A percentile compares a stretch with the other conserved stretches of the same genome.
These are phyloP conservation scores for Xylaria curta DNA, from an alignment of 495 filamentous ascomycete species.

Conservation along the genomic window DNA sequence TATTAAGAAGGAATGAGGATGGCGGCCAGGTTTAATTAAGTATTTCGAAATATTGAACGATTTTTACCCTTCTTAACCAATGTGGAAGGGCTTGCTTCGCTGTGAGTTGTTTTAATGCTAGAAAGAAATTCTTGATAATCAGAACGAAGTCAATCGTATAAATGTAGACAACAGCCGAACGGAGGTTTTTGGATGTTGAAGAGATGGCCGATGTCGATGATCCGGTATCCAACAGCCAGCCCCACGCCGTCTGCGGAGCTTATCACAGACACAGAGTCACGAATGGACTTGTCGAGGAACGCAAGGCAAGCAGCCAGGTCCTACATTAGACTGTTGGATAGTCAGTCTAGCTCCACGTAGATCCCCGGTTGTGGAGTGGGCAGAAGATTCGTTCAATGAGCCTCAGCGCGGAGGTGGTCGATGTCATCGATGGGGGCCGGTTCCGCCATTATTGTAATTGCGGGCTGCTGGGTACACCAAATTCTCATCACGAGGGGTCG, in stretches of 20 bases:
- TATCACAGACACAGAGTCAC: slow-evolving; percentile 3
- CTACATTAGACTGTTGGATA: neutral
- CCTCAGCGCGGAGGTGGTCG: slow-evolving; percentile 10
- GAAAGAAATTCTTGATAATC: neutral
- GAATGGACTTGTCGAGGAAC: neutral
- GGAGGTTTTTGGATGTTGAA: neutral
- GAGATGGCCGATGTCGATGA: slow-evolving; percentile 10
- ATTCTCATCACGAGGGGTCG: slow-evolving; percentile 4
- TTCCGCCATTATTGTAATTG: neutral
- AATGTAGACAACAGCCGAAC: too few species aligned
- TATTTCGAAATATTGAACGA: neutral
- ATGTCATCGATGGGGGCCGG: slow-evolving; percentile 25
- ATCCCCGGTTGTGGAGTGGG: slow-evolving; percentile 8
- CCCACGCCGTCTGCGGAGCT: slow-evolving; percentile 16
- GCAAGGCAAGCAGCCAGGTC: neutral
- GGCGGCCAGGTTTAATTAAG: neutral
- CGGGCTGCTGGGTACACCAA: neutral
- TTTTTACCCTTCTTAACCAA: neutral
- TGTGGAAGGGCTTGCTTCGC: neutral
- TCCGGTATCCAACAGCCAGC: slow-evolving; percentile 4
- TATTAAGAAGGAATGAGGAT: neutral
- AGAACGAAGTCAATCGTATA: too few species aligned
- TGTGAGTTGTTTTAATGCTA: neutral
- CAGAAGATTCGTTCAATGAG: slow-evolving; percentile 9
- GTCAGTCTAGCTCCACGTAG: neutral